Evolutionary conservation across 371 early-diverging fungal species (phyloP).

Genomic region (Aphelidium insulamus): DNA sequence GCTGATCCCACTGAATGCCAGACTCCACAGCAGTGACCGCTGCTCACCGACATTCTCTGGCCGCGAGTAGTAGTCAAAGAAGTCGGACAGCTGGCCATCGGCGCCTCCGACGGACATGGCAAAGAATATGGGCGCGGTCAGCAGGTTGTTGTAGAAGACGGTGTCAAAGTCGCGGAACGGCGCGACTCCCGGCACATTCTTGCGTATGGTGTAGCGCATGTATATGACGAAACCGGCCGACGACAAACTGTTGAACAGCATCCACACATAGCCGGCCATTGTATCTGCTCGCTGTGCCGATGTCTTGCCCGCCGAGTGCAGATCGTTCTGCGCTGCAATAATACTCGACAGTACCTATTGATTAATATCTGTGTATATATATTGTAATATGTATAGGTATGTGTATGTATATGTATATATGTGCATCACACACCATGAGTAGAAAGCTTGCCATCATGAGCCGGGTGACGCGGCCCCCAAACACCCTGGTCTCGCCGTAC

Average conservation of each 20-base stretch:
- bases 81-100: constrained; percentile 3
- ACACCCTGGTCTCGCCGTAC: constrained; percentile 69
- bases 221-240: constrained; percentile 75
- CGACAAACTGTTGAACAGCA: constrained; percentile 68
- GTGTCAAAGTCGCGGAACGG: constrained; percentile 86
- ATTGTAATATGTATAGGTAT: not conserved
- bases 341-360: constrained; percentile 59
- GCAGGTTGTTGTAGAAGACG: constrained; percentile 84
- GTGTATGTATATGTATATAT: not conserved
- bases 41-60: constrained; percentile 11
- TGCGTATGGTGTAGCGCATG: constrained; percentile 67
- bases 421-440: constrained; percentile 36
- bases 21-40: constrained; percentile 30
- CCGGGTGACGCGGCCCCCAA: constrained; percentile 46
- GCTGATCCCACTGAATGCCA: constrained; percentile 60
- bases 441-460: constrained; percentile 62
- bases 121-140: constrained; percentile 68
- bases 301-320: too few relatives aligned
- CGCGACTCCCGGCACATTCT: too few relatives aligned
- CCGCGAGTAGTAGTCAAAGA: constrained; percentile 12
- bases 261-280: constrained; percentile 71
- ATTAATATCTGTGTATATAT: not conserved
- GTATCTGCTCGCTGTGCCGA: constrained; percentile 4
- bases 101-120: not conserved
- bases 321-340: constrained; percentile 64